Evolutionary conservation across 495 filamentous ascomycete genomes (phyloP).

Genomic region (Aspergillus ellipticus): DNA sequence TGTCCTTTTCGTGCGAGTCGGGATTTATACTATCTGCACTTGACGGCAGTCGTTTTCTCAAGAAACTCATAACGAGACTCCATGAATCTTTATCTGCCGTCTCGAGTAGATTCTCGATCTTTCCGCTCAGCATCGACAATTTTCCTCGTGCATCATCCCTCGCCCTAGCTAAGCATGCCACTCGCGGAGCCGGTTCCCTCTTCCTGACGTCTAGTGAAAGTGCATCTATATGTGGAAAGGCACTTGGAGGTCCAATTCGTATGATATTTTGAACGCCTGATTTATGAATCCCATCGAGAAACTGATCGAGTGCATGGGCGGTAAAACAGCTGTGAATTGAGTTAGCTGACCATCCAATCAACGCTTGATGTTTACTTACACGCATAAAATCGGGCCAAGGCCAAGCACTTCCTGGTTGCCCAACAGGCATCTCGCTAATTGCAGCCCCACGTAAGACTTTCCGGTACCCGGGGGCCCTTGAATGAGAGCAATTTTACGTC

Average conservation of each 20-base stretch:
- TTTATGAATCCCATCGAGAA: conserved; percentile 52
- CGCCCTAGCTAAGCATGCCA: background rate
- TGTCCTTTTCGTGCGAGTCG: background rate
- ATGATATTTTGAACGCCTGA: conserved; percentile 53
- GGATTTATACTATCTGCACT: background rate
- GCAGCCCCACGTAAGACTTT: conserved; percentile 44
- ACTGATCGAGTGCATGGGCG: conserved; percentile 67
- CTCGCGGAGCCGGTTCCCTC: background rate
- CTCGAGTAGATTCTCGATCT: background rate
- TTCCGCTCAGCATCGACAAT: background rate
- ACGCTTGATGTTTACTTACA: conserved; percentile 5
- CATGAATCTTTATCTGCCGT: background rate
- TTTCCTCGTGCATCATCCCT: background rate
- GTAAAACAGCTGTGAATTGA: conserved; percentile 51
- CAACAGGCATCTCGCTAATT: conserved; percentile 55
- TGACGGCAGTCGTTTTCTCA: background rate
- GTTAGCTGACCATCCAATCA: background rate
- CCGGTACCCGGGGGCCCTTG: conserved; percentile 78
- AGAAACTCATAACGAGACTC: background rate
- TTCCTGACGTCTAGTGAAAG: conserved; percentile 14
- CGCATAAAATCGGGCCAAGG: conserved; percentile 58
- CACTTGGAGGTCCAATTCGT: conserved; percentile 57
- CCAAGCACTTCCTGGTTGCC: conserved; percentile 42
- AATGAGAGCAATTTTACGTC: conserved; percentile 54
- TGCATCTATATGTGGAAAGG: conserved; percentile 16